Base-by-base conservation (phyloP, 148 eudicot genomes). In the Camellia sinensis region DNA sequence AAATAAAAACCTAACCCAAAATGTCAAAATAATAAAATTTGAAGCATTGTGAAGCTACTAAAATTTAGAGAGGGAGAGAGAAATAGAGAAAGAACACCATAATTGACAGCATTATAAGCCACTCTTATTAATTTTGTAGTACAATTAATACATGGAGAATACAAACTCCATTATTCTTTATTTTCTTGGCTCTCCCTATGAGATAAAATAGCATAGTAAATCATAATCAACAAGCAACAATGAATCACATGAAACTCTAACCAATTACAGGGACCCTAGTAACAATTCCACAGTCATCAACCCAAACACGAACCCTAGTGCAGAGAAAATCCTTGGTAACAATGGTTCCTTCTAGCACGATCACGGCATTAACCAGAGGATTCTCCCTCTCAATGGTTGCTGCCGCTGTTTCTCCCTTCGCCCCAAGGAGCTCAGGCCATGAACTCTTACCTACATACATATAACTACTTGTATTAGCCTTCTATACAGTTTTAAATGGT, bases 391-490 rank as follows among this genome's bases (percentile, higher is more conserved):
- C 37, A 17, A 84, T 78, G 7, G 53, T 84, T 0, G 53, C 50
- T 7, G 60, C 79, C 0, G 84, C 84, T 0, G 17, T 41, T 7
- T 67, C n/a, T 21, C 87, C 84, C 1, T 54, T 15, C 12, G 3
- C 11, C 40, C 87, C 84, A 2, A 84, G 53, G 7, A 84, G 79
- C 64, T 84, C 84, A 1, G 87, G 87, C 87, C 87, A 84, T 64
- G 82, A 67, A 50, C 64, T 67, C 79, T 84, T 84, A 57, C 87
- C 87, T 83, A 59, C 48, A 82, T 61, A 15, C 6, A 5, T 13
- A 67, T 21, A 19, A 4, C 11, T 59, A 13, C 12, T 0, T 53
- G 10, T 12, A 12, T 53, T 53, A 53, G 56, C 10, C 56, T 53
- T 7, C 56, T 53, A 53, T 0, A 7, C 56, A 12, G 37, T 29